phyloP scores from a whole-genome alignment of 73 alveolate genomes.

The Tetrahymena borealis region DNA sequence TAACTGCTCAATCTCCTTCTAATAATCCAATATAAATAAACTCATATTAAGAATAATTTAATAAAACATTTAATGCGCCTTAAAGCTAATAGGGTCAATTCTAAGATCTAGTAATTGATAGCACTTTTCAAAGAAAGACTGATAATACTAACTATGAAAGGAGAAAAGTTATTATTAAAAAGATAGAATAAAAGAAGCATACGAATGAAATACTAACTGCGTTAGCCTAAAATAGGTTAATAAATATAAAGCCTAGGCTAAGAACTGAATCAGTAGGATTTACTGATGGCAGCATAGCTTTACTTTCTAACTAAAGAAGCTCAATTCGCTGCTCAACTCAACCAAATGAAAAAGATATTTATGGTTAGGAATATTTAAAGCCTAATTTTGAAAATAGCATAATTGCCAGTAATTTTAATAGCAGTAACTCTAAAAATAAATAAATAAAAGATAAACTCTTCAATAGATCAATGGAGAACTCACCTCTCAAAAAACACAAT shows the following conservation, averaged over 20 bases:
- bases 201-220: background rate
- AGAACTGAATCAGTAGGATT: background rate
- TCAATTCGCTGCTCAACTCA: background rate
- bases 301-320: background rate
- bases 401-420: background rate
- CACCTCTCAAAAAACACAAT: background rate
- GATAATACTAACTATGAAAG: background rate
- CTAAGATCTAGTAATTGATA: background rate
- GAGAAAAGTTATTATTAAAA: background rate
- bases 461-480: background rate
- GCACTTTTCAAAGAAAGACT: background rate
- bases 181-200: background rate
- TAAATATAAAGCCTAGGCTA: background rate
- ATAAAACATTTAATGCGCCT: no score
- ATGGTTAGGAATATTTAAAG: background rate
- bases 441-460: background rate
- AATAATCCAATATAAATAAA: no score
- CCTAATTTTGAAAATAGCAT: background rate
- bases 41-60: no score
- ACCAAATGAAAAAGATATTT: background rate
- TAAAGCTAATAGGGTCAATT: no score
- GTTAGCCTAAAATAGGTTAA: background rate
- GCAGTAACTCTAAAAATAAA: background rate
- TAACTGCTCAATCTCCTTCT: no score
- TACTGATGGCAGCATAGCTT: no score